Conservation (phyloP, 805 yeast genomes). For the Candida taoyuanica region DNA sequence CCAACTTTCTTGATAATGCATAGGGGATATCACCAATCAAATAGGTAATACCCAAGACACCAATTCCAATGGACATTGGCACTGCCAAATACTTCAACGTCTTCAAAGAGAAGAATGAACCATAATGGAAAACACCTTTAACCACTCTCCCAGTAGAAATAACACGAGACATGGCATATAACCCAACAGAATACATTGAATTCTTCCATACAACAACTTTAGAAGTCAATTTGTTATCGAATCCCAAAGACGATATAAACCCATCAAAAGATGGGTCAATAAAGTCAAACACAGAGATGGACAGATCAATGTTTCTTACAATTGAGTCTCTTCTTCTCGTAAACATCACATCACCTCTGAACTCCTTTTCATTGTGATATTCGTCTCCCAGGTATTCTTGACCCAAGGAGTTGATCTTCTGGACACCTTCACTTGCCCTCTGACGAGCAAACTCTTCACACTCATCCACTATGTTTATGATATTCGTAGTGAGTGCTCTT, state of each 20-base stretch:
- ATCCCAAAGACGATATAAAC: slow-evolving; percentile 33
- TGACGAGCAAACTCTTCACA: slow-evolving; percentile 69
- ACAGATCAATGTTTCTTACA: slow-evolving; percentile 51
- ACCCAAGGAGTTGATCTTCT: slow-evolving; percentile 59
- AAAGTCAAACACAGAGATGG: slow-evolving; percentile 66
- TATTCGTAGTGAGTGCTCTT: slow-evolving; percentile 55
- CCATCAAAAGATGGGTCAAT: slow-evolving; percentile 72
- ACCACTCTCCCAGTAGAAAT: slow-evolving; percentile 36
- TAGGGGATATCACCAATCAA: slow-evolving; percentile 78
- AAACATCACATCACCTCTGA: slow-evolving; percentile 78
- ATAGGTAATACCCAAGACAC: slow-evolving; percentile 54
- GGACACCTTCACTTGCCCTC: slow-evolving; percentile 56
- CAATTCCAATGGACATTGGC: slow-evolving; percentile 48
- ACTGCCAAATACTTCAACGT: slow-evolving; percentile 43
- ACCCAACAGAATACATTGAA: slow-evolving; percentile 27
- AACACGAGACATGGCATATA: slow-evolving; percentile 27
- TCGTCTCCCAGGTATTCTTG: slow-evolving; percentile 58
- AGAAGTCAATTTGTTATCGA: slow-evolving; percentile 26
- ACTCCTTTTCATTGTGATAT: slow-evolving; percentile 49
- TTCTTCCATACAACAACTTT: slow-evolving; percentile 27
- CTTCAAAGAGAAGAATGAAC: slow-evolving; percentile 33
- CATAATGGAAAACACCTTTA: slow-evolving; percentile 31
- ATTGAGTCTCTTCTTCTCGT: slow-evolving; percentile 63
- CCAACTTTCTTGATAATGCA: slow-evolving; percentile 81
- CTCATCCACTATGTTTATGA: slow-evolving; percentile 55